These are phyloP conservation scores for Hippophae gyantsensis DNA, from an alignment of 306 rosid genomes.

Conservation along the genomic window DNA sequence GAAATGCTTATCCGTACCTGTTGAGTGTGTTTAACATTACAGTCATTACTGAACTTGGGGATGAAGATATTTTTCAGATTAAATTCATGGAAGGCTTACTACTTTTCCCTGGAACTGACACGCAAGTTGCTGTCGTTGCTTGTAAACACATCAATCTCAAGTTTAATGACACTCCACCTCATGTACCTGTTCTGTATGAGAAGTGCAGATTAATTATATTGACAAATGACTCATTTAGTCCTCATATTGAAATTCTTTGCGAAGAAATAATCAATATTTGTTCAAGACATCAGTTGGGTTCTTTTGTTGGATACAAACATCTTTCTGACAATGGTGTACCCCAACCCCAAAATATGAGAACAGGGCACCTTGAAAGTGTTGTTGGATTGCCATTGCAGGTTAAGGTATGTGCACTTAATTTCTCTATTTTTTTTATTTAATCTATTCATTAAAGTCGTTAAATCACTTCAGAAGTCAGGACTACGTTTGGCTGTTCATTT, in stretches of 20 bases:
- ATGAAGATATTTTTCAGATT: slow-evolving; percentile 37
- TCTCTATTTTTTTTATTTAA: background rate
- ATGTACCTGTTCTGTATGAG: slow-evolving; percentile 25
- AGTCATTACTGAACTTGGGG: slow-evolving; percentile 48
- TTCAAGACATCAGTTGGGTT: slow-evolving; percentile 38
- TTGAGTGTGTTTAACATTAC: slow-evolving; percentile 46
- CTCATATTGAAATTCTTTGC: slow-evolving; percentile 66
- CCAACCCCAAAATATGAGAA: slow-evolving; percentile 30
- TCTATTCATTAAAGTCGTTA: background rate
- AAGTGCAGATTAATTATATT: slow-evolving; percentile 52
- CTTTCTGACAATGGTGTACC: slow-evolving; percentile 24
- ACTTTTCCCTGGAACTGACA: slow-evolving; percentile 67
- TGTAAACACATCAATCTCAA: slow-evolving; percentile 38
- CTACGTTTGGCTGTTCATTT: too few relatives aligned
- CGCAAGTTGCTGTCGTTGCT: slow-evolving; percentile 63
- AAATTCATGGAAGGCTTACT: slow-evolving; percentile 61
- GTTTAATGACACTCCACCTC: slow-evolving; percentile 25
- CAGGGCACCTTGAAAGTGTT: slow-evolving; percentile 27
- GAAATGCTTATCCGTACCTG: slow-evolving; percentile 45
- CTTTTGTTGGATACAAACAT: slow-evolving; percentile 36
- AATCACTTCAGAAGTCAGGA: too few relatives aligned
- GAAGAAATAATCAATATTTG: slow-evolving; percentile 48
- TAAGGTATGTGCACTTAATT: slow-evolving; percentile 36
- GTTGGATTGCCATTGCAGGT: slow-evolving; percentile 21
- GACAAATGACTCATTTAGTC: slow-evolving; percentile 68